A percentile compares a stretch with the other conserved stretches of the same genome.
Conservation (phyloP, 2,329 filamentous ascomycete species). For the Fusarium xylarioides region DNA sequence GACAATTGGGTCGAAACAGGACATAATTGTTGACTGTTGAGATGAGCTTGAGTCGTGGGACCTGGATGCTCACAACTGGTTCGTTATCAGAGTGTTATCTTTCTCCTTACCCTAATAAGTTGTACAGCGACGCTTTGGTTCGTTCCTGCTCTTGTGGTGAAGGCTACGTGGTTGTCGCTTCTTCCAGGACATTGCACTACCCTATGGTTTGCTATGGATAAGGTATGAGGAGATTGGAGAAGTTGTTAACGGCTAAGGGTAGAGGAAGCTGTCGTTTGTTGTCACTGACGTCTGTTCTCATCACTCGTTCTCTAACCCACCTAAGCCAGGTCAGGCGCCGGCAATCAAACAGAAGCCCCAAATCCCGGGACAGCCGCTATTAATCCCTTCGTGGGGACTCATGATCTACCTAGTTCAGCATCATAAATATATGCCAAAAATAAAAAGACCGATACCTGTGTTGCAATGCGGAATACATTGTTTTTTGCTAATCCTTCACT, state of each 20-base stretch:
- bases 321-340: constrained; percentile 12
- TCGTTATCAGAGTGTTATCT: not conserved
- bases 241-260: not conserved
- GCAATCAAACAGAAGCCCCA: constrained; percentile 19
- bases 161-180: not conserved
- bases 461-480: not conserved
- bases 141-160: not conserved
- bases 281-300: constrained; percentile 12
- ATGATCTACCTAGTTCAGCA: not conserved
- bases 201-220: not conserved
- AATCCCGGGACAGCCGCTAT: constrained; percentile 14
- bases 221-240: not conserved
- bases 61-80: not conserved
- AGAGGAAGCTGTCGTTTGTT: not conserved
- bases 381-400: constrained; percentile 10
- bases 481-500: not conserved
- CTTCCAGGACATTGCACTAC: not conserved
- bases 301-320: constrained; percentile 5
- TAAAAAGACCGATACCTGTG: not conserved
- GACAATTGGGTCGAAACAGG: constrained; percentile 24
- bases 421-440: not conserved
- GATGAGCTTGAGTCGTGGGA: not conserved
- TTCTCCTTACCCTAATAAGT: not conserved
- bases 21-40: constrained; percentile 2
- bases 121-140: not conserved